Percentiles rank a stretch among this genome's conserved stretches.
Conservation (phyloP, 345 rosid genomes). For the Sonneratia caseolaris region DNA sequence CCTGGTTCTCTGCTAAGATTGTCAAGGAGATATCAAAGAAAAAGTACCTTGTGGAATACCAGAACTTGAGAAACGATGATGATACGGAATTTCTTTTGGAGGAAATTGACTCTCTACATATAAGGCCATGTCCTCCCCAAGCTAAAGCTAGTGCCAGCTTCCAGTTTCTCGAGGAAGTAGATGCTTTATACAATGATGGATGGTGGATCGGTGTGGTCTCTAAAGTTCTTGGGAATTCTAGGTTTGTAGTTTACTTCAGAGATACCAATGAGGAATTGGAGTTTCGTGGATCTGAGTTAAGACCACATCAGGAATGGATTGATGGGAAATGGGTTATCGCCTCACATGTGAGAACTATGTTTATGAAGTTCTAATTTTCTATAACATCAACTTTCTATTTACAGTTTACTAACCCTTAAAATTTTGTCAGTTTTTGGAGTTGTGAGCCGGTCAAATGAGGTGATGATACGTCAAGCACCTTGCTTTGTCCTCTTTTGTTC, state of each 20-base stretch:
- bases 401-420: neutral
- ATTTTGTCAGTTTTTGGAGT: neutral
- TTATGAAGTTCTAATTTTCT: neutral
- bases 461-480: neutral
- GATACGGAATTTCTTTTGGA: constrained; percentile 58
- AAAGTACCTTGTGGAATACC: constrained; percentile 51
- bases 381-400: neutral
- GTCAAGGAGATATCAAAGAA: constrained; percentile 32
- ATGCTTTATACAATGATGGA: constrained; percentile 71
- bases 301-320: constrained; percentile 76
- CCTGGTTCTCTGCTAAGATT: constrained; percentile 68
- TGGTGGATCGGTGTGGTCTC: constrained; percentile 80
- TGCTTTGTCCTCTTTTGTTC: neutral
- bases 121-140: constrained; percentile 68
- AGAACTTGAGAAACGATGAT: constrained; percentile 55
- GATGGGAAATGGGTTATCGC: constrained; percentile 53
- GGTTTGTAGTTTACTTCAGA: constrained; percentile 43
- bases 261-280: constrained; percentile 36
- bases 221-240: constrained; percentile 37
- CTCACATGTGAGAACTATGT: constrained; percentile 26
- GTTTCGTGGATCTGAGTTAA: constrained; percentile 49
- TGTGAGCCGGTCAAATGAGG: neutral
- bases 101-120: constrained; percentile 33
- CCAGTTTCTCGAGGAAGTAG: constrained; percentile 53
- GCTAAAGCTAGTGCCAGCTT: constrained; percentile 25